Conservation (phyloP, 768 basidiomycete genomes). For the Dentipellis fragilis region DNA sequence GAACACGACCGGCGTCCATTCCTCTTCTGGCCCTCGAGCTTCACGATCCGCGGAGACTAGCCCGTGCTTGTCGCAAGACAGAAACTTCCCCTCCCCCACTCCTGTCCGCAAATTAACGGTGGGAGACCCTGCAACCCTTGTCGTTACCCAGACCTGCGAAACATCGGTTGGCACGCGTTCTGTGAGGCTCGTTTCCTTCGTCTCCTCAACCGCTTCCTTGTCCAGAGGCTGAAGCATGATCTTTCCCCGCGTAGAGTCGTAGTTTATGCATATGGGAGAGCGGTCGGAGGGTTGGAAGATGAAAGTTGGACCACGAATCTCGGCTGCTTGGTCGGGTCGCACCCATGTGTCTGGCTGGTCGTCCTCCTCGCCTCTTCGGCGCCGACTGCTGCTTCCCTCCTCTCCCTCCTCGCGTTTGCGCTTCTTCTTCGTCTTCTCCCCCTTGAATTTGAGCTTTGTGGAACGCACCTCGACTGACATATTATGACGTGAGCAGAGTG, state of each 20-base stretch:
- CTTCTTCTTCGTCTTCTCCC: slow-evolving; percentile 79
- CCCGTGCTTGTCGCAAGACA: slow-evolving; percentile 82
- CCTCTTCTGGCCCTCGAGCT: slow-evolving; percentile 87
- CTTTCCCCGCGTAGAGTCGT: slow-evolving; percentile 64
- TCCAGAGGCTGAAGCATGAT: slow-evolving; percentile 58
- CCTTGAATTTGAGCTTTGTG: slow-evolving; percentile 81
- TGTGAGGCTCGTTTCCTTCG: slow-evolving; percentile 36
- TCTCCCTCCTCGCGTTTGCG: slow-evolving; percentile 50
- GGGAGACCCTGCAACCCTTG: slow-evolving; percentile 72
- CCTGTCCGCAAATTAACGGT: slow-evolving; percentile 84
- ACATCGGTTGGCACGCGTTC: slow-evolving; percentile 73
- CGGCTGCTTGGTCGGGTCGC: slow-evolving; percentile 53
- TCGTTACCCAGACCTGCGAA: slow-evolving; percentile 85
- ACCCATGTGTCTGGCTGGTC: slow-evolving; percentile 75
- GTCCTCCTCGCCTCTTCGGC: slow-evolving; percentile 43
- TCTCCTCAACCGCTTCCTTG: slow-evolving; percentile 44
- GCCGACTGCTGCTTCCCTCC: slow-evolving; percentile 35
- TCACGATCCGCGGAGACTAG: slow-evolving; percentile 78
- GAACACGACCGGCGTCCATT: slow-evolving; percentile 80
- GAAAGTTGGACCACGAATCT: slow-evolving; percentile 85
- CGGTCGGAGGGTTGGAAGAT: slow-evolving; percentile 77
- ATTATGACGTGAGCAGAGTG: slow-evolving; percentile 23
- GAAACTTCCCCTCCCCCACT: slow-evolving; percentile 81
- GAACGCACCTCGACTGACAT: slow-evolving; percentile 41
- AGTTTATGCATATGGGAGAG: slow-evolving; percentile 66